Base-by-base conservation (phyloP, 2,329 filamentous ascomycete genomes). In the Elsinoe fawcettii region DNA sequence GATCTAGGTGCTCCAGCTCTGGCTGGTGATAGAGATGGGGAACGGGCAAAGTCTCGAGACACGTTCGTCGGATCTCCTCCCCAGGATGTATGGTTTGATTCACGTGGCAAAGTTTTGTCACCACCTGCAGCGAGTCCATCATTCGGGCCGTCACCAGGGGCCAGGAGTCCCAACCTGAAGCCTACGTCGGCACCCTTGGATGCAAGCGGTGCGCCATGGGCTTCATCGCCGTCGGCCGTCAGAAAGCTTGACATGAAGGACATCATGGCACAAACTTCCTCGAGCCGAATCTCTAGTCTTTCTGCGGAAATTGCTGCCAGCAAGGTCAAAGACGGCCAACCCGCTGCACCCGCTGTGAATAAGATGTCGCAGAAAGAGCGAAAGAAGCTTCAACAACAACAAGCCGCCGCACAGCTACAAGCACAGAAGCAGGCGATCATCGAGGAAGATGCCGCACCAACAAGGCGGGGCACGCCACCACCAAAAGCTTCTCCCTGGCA, bases 361-460 rank as follows among this genome's bases (percentile, higher is more conserved):
- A 96, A 88, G 68, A 72, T 95, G 63, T 96, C 91, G 0, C 93
- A 97, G 65, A 95, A 93, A 67, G 91, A 96, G 69, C 84, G 90
- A 20, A 97, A 96, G 73, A 88, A 82, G 67, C 82, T 90, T 62
- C 82, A 90, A 64, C 86, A 90, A 65, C 79, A 83, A 60, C 82
- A 69, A 65, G 62, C 74, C 70, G 56, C 70, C 73, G 57, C 62
- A 65, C 57, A 57, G 30, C 23, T 41, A 14, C 56, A 58, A 11
- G 56, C 54, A 18, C 54, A 46, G 20, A 43, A 49, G 27, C 23
- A 51, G 11, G 12, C 34, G 5, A 43, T 32, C 6, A 41, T 56
- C 2, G 37, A 30, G 74, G 73, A 78, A 22, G 73, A 74, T 34
- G 73, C 37, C 66, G 66, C 58, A 60, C 68, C 59, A 66, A 62